Evolutionary conservation across 2,329 filamentous ascomycete genomes (phyloP), one percentile per base, ranked within the genome.

Genomic region (Claviceps sp.): DNA sequence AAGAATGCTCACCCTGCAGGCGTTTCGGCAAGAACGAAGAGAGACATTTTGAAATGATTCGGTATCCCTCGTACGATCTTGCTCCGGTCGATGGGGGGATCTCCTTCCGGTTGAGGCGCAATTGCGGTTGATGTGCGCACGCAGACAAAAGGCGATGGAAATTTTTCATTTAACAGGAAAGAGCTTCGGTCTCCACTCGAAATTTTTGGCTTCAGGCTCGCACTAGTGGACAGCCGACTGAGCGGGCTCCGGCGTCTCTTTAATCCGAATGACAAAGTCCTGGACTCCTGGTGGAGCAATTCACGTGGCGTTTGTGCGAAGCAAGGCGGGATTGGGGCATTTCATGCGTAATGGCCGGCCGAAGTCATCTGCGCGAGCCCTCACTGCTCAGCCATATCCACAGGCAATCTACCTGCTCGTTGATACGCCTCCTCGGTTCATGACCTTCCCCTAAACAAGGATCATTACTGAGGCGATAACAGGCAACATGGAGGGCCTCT

Each of bases 11-110:
- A 82, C 78, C 78, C 79, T 69, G 90, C 90, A 71, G 87, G 88
- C 69, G 90, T 96, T 74, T 96, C 90, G 65, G 85, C 85, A 62
- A 96, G 83, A 73, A 96, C 86, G 72, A 95, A 94, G 68, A 93
- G 82, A 73, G 86, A 85, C 86, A 93, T 93, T 59, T 60, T 81
- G 70, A 62, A 60, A 58, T 60, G 34, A 51, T 50, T 58, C 50
- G 55, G 52, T 53, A 60, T 64, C 62, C 60, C 61, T 62, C 61
- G 58, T 54, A 51, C 58, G 58, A 53, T 61, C 56, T 62, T 62
- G 61, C 61, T 60, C 59, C 56, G 54, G 48, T 63, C 55, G 58
- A 62, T 63, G 61, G 62, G 56, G 29, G 57, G 61, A 60, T 57
- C 60, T 54, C 55, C 57, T 65, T 66, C 64, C 62, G 68, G 60